Evolutionary conservation across 2,329 filamentous ascomycete species (phyloP).

Genomic region (Ceratocystis smalleyi): DNA sequence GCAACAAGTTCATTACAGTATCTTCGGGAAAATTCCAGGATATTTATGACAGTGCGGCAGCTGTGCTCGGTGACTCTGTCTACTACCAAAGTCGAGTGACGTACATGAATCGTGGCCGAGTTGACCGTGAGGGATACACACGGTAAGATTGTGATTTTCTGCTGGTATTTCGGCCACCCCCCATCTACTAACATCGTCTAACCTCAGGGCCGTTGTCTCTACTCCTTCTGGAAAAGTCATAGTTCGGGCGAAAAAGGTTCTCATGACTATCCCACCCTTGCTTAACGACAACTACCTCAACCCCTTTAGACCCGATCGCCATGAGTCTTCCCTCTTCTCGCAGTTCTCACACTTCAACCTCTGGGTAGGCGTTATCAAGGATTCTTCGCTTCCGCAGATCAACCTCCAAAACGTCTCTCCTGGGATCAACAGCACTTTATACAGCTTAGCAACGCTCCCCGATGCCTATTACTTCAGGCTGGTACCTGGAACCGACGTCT

Average conservation of each 20-base stretch:
- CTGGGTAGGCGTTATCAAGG: constrained; percentile 2
- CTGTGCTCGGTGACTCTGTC: constrained; percentile 64
- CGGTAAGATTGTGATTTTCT: constrained; percentile 42
- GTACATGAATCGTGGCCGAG: constrained; percentile 74
- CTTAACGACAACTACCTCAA: constrained; percentile 30
- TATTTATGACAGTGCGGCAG: constrained; percentile 70
- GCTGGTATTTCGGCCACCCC: constrained; percentile 51
- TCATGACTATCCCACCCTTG: constrained; percentile 67
- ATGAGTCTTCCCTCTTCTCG: constrained; percentile 12
- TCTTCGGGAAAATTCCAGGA: constrained; percentile 76
- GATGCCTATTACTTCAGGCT: constrained; percentile 3
- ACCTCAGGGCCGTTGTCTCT: constrained; percentile 57
- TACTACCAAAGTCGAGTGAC: constrained; percentile 90
- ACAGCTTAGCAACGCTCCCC: constrained; percentile 8
- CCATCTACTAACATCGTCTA: constrained; percentile 70
- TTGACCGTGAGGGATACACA: constrained; percentile 66
- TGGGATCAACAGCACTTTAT: constrained; percentile 14
- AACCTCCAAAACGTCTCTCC: constrained; percentile 6
- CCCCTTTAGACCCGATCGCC: constrained; percentile 19
- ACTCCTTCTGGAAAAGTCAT: constrained; percentile 51
- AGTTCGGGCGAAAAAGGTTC: constrained; percentile 63
- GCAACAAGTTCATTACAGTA: constrained; percentile 72
- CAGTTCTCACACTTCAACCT: constrained; percentile 9
- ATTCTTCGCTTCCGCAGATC: not conserved
- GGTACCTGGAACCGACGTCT: not conserved